Percentiles rank a stretch among this genome's conserved stretches.
Conservation (phyloP, 352 stramenopile species). For the Pythium myriotylum region DNA sequence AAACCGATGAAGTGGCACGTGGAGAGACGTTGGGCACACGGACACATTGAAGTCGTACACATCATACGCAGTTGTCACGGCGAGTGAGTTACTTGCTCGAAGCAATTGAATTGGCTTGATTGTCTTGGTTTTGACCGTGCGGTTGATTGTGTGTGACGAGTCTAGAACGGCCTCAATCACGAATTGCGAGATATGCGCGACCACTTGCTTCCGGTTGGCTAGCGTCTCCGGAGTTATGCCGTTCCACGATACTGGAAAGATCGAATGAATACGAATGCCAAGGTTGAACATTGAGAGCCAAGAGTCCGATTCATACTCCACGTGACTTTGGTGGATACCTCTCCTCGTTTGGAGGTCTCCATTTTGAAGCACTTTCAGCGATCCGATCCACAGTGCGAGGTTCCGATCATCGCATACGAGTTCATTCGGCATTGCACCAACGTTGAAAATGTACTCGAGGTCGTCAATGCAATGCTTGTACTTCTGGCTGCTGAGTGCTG, state of each 20-base stretch:
- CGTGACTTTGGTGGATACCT: constrained; percentile 72
- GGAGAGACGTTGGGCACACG: constrained; percentile 62
- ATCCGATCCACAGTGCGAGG: constrained; percentile 72
- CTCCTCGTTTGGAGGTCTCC: constrained; percentile 73
- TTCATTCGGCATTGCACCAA: constrained; percentile 73
- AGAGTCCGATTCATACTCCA: constrained; percentile 89
- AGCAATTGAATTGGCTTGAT: constrained; percentile 42
- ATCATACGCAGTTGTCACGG: neutral
- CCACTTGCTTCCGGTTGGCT: constrained; percentile 24
- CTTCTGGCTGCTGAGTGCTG: constrained; percentile 80
- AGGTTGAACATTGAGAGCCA: constrained; percentile 91
- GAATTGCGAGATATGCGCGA: constrained; percentile 52
- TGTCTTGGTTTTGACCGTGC: constrained; percentile 54
- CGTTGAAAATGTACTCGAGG: constrained; percentile 86
- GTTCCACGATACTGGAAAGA: constrained; percentile 82
- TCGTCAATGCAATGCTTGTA: constrained; percentile 91
- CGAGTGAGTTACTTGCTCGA: neutral
- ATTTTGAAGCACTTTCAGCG: constrained; percentile 71
- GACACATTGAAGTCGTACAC: constrained; percentile 76
- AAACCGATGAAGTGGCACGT: constrained; percentile 86
- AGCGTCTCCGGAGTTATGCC: constrained; percentile 54
- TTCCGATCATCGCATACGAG: constrained; percentile 76
- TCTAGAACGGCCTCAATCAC: constrained; percentile 47
- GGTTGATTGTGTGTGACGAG: constrained; percentile 53
- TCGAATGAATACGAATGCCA: constrained; percentile 83